These are phyloP conservation scores for Alternaria sp. DNA, from an alignment of 2,329 filamentous ascomycete genomes.

Conservation along the genomic window DNA sequence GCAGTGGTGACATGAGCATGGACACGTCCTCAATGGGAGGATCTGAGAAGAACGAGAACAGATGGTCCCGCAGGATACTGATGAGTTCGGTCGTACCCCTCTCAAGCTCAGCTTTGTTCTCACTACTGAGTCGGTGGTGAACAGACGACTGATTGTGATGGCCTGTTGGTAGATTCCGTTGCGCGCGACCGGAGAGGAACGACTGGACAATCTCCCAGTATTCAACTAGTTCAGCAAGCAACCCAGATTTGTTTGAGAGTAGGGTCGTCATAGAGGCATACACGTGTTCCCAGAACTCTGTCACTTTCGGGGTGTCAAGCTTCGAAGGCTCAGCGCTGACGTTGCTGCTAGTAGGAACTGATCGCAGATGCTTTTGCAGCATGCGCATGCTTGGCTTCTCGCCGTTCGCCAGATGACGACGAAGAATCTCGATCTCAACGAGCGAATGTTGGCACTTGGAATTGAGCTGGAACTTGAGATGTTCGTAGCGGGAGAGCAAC, in stretches of 20 bases:
- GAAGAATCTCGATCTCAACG: constrained; percentile 89
- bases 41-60: constrained; percentile 83
- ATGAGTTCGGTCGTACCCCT: constrained; percentile 83
- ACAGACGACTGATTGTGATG: constrained; percentile 80
- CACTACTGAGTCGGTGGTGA: constrained; percentile 79
- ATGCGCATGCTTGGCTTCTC: constrained; percentile 73
- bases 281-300: constrained; percentile 94
- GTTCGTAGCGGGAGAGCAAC: constrained; percentile 87
- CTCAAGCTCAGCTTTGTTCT: constrained; percentile 74
- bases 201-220: constrained; percentile 93
- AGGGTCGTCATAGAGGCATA: constrained; percentile 74
- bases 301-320: constrained; percentile 79
- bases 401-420: constrained; percentile 76
- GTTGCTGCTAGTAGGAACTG: constrained; percentile 69
- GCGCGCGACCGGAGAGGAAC: constrained; percentile 86
- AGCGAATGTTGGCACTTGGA: constrained; percentile 82
- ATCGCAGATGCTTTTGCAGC: constrained; percentile 77
- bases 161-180: constrained; percentile 77
- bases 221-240: constrained; percentile 87
- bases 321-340: constrained; percentile 62
- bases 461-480: constrained; percentile 84
- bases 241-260: constrained; percentile 74
- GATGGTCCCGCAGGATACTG: constrained; percentile 77
- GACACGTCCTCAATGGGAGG: constrained; percentile 91
- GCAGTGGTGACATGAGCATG: constrained; percentile 80